A percentile compares a stretch with the other conserved stretches of the same genome.
phyloP scores from a whole-genome alignment of 2,329 filamentous ascomycete genomes.

The Hirsutella minnesotensis region DNA sequence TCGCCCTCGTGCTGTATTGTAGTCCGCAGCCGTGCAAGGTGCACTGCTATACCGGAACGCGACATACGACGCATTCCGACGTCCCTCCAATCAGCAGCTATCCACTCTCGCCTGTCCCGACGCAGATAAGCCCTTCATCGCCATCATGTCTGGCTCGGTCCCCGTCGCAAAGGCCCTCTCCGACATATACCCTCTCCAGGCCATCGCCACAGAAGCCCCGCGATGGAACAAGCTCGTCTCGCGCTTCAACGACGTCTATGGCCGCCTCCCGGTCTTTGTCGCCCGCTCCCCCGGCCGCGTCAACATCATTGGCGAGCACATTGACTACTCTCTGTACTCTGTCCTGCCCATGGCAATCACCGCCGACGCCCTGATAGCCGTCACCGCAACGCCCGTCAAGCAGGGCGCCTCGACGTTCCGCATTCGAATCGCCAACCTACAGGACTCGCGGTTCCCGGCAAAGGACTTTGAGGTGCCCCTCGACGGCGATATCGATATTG shows the following conservation, averaged over 20 bases:
- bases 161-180: constrained; percentile 63
- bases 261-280: constrained; percentile 63
- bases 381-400: constrained; percentile 42
- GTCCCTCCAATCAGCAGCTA: too few relatives aligned
- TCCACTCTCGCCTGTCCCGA: too few relatives aligned
- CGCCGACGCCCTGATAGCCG: constrained; percentile 80
- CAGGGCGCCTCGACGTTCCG: constrained; percentile 42
- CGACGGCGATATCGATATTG: constrained; percentile 60
- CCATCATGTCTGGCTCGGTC: constrained; percentile 44
- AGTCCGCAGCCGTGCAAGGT: too few relatives aligned
- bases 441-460: constrained; percentile 61
- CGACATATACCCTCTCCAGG: constrained; percentile 74
- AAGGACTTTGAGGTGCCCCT: constrained; percentile 62
- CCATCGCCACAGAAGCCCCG: constrained; percentile 51
- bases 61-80: too few relatives aligned
- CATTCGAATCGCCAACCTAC: constrained; percentile 71
- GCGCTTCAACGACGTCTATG: constrained; percentile 60
- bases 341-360: constrained; percentile 93
- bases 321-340: constrained; percentile 95
- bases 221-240: constrained; percentile 67
- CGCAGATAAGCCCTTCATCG: background rate
- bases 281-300: constrained; percentile 86
- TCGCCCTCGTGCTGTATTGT: too few relatives aligned
- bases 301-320: constrained; percentile 98
- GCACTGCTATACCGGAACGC: too few relatives aligned